Conservation (phyloP, 345 rosid genomes). For the Eutrema heterophyllum region DNA sequence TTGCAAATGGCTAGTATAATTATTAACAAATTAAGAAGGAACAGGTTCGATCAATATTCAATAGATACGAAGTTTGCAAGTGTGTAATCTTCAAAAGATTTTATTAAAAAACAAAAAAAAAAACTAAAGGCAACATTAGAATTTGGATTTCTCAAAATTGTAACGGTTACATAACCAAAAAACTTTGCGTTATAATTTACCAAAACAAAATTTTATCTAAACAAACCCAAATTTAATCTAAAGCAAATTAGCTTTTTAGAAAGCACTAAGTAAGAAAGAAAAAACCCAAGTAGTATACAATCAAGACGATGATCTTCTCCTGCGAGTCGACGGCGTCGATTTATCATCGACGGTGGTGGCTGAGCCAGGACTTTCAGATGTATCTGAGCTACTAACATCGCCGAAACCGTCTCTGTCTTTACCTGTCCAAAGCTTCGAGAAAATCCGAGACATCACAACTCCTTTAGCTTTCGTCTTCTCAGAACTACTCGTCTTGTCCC, state of each 20-base stretch:
- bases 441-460: conserved; percentile 43
- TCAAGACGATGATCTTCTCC: conserved; percentile 37
- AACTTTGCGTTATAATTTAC: neutral
- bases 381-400: conserved; percentile 64
- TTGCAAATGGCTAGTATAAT: conserved; percentile 17
- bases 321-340: conserved; percentile 68
- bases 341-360: conserved; percentile 66
- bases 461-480: conserved; percentile 54
- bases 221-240: conserved; percentile 1
- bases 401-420: conserved; percentile 48
- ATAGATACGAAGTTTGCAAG: neutral
- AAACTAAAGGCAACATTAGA: neutral
- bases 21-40: neutral
- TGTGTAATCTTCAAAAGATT: neutral
- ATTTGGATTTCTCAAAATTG: conserved; percentile 18
- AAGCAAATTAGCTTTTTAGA: conserved; percentile 13
- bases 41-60: neutral
- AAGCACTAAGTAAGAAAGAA: neutral
- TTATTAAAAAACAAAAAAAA: neutral
- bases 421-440: conserved; percentile 60
- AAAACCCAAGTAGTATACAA: neutral
- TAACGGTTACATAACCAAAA: conserved; percentile 13
- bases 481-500: conserved; percentile 26
- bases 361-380: conserved; percentile 68
- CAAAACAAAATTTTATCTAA: neutral